These are phyloP conservation scores for Aspergillus tanneri DNA, from an alignment of 2,329 filamentous ascomycete species.

Conservation along the genomic window DNA sequence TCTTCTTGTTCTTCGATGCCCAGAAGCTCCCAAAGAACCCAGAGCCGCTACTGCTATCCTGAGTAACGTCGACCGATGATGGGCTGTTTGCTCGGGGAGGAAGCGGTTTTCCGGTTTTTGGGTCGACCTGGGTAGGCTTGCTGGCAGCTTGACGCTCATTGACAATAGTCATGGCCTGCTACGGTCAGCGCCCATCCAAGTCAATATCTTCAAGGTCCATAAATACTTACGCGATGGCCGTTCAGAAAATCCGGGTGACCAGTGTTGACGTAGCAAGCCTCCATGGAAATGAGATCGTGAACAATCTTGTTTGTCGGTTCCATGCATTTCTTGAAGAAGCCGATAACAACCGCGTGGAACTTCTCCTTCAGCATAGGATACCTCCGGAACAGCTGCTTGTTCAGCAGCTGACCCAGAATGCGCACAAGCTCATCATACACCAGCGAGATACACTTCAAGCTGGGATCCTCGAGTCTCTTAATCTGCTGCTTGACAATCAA, in stretches of 20 bases:
- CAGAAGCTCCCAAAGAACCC: slow-evolving; percentile 99
- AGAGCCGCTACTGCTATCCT: slow-evolving; percentile 57
- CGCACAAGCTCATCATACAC: slow-evolving; percentile 97
- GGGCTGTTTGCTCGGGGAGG: slow-evolving; percentile 76
- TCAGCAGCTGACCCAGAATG: slow-evolving; percentile 84
- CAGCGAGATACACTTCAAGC: slow-evolving; percentile 92
- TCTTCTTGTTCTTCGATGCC: slow-evolving; percentile 99
- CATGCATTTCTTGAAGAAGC: slow-evolving; percentile 98
- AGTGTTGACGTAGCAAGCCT: slow-evolving; percentile 96
- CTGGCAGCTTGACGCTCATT: slow-evolving; percentile 81
- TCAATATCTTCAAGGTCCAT: neutral
- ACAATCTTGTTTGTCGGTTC: slow-evolving; percentile 98
- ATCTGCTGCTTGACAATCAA: slow-evolving; percentile 99
- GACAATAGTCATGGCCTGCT: slow-evolving; percentile 89
- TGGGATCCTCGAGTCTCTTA: slow-evolving; percentile 91
- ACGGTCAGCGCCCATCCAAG: slow-evolving; percentile 19
- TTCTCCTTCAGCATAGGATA: slow-evolving; percentile 97
- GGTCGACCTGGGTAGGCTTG: slow-evolving; percentile 92
- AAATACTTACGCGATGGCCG: slow-evolving; percentile 73
- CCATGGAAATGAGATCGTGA: slow-evolving; percentile 88
- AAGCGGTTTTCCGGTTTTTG: slow-evolving; percentile 96
- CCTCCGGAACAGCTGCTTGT: slow-evolving; percentile 84
- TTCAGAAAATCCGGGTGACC: slow-evolving; percentile 97
- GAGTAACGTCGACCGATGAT: slow-evolving; percentile 58
- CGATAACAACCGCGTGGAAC: slow-evolving; percentile 86